Conservation (phyloP, 2,329 filamentous ascomycete genomes). For the Lachnellula arida region DNA sequence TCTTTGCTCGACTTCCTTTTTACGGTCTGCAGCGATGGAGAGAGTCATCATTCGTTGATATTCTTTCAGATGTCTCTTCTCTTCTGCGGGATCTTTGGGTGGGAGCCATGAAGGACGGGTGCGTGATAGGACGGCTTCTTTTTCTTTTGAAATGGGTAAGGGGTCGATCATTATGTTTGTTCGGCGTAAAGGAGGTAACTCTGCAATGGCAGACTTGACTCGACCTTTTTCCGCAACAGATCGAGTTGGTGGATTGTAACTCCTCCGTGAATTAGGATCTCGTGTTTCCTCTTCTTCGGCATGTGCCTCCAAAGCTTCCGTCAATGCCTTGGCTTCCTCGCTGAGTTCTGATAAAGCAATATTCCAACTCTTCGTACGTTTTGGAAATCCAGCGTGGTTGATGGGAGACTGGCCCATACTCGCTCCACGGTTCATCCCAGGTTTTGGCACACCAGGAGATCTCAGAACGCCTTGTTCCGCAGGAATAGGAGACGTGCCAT, state of each 20-base stretch:
- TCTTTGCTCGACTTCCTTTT: constrained; percentile 49
- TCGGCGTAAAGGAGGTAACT: constrained; percentile 51
- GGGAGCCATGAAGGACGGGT: constrained; percentile 82
- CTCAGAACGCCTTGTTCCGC: constrained; percentile 53
- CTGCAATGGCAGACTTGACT: constrained; percentile 61
- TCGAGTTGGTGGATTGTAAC: constrained; percentile 35
- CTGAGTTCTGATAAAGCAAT: constrained; percentile 64
- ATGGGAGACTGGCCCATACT: constrained; percentile 55
- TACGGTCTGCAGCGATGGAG: constrained; percentile 55
- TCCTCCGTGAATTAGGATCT: constrained; percentile 22
- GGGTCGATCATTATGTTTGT: constrained; percentile 82
- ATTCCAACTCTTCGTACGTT: constrained; percentile 68
- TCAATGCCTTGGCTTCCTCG: constrained; percentile 67
- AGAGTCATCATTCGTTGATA: constrained; percentile 78
- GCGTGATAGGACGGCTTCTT: constrained; percentile 75
- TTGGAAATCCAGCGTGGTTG: constrained; percentile 41
- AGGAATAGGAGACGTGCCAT: constrained; percentile 57
- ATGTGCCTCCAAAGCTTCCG: constrained; percentile 76
- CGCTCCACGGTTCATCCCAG: constrained; percentile 37
- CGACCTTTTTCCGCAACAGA: constrained; percentile 43
- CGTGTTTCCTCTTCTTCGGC: constrained; percentile 59
- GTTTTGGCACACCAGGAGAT: constrained; percentile 24
- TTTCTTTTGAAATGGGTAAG: constrained; percentile 78
- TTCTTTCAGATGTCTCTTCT: constrained; percentile 80
- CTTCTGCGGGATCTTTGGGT: constrained; percentile 84